A percentile compares a stretch with the other conserved stretches of the same genome.
Conservation (phyloP, 768 basidiomycete species). For the Trametes meyenii region DNA sequence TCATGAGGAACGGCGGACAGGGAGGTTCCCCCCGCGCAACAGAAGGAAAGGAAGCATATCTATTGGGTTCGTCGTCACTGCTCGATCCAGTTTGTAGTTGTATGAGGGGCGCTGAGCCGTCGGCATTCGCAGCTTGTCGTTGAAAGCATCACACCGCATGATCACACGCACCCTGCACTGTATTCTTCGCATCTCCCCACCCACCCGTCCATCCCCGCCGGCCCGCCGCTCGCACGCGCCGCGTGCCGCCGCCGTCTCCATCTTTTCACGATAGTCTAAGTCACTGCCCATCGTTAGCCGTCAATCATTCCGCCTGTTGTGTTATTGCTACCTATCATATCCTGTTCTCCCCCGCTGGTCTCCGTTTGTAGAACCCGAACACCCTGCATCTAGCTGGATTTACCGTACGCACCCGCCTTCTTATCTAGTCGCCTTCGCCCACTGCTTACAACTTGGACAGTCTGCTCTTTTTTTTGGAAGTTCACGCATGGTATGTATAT, state of each 20-base stretch:
- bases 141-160: constrained; percentile 21
- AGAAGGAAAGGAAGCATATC: constrained; percentile 11
- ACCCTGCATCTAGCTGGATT: constrained; percentile 18
- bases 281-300: neutral
- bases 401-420: constrained; percentile 18
- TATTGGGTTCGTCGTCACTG: constrained; percentile 18
- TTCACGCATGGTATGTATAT: constrained; percentile 4
- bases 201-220: neutral
- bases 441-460: constrained; percentile 10
- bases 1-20: constrained; percentile 21
- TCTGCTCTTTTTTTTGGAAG: neutral
- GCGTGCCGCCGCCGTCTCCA: too few species aligned
- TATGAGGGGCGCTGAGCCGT: constrained; percentile 21
- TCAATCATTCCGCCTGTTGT: constrained; percentile 19
- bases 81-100: constrained; percentile 24
- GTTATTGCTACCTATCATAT: constrained; percentile 25
- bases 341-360: constrained; percentile 2
- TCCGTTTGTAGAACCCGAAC: constrained; percentile 10
- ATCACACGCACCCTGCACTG: constrained; percentile 21
- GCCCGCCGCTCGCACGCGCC: neutral
- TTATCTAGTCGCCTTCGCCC: constrained; percentile 9
- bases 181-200: constrained; percentile 6
- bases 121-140: constrained; percentile 17
- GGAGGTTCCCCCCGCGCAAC: neutral
- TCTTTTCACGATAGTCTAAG: neutral